phyloP scores from a whole-genome alignment of 352 stramenopile genomes.

The Phytophthora nicotianae region DNA sequence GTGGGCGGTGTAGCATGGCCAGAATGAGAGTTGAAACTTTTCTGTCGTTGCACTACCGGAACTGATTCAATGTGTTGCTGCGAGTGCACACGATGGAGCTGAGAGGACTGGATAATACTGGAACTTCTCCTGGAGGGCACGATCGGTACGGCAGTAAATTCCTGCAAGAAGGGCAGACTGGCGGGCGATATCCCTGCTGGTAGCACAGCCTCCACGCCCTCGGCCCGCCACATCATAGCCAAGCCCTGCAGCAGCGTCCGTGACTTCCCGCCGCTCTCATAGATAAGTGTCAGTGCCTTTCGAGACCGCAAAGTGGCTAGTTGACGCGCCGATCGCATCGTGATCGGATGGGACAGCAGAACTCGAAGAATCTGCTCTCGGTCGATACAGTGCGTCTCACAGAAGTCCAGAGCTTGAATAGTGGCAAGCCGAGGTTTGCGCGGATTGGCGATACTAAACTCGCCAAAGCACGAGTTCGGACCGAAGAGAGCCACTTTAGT shows the following conservation, averaged over 20 bases:
- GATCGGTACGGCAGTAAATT: constrained; percentile 32
- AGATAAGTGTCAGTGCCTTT: constrained; percentile 62
- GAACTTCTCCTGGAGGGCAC: neutral
- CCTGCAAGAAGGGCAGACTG: constrained; percentile 47
- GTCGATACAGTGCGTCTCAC: constrained; percentile 73
- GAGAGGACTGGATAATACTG: neutral
- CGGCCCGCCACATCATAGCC: constrained; percentile 62
- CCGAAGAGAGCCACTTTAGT: constrained; percentile 68
- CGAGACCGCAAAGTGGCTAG: constrained; percentile 53
- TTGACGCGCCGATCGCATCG: constrained; percentile 63
- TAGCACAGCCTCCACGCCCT: constrained; percentile 55
- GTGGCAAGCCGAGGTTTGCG: constrained; percentile 68
- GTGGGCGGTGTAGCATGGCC: neutral
- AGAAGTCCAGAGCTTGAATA: constrained; percentile 82
- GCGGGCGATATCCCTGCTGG: constrained; percentile 38
- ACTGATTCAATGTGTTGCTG: constrained; percentile 12
- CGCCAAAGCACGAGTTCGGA: constrained; percentile 77
- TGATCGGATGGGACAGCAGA: constrained; percentile 59
- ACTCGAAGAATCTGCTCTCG: constrained; percentile 53
- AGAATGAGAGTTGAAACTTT: neutral
- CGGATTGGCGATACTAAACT: constrained; percentile 83
- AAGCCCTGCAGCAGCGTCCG: constrained; percentile 67
- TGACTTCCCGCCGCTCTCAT: constrained; percentile 61
- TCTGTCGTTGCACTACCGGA: constrained; percentile 12
- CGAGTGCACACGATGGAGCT: constrained; percentile 10